Base-by-base conservation (phyloP, 495 filamentous ascomycete genomes). In the Hypoxylon fuscum region DNA sequence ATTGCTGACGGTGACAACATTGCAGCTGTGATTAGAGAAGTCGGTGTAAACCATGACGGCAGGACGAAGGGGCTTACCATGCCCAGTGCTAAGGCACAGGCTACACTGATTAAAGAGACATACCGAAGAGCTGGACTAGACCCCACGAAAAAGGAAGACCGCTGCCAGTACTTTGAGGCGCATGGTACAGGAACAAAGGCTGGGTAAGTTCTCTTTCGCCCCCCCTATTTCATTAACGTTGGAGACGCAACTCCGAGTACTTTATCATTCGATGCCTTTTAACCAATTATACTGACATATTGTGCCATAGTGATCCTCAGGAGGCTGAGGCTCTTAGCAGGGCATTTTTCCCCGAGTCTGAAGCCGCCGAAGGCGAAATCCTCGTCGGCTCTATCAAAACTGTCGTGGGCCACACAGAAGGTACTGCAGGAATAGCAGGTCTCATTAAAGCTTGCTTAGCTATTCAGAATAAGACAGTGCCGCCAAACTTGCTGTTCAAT, bases 321-420 rank as follows among this genome's bases (percentile, higher is more conserved):
- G 83, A 88, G 56, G 64, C 74, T 0, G 62, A 62, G 4, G 82
- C 83, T 0, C 78, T 83, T 15, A 64, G 53, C 18, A 63, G 49
- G 21, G 72, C 59, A 5, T 74, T 77, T 32, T 64, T 70, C 21
- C 58, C 40, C 14, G 11, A 47, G 35, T 38, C 35, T 15, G 35
- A 38, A 4, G 35, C 35, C 11, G 35, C 35, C 4, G 35, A 38
- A 15, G 35, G 35, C 2, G 52, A 55, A 60, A 69, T 68, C 58
- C 69, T 70, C 38, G 72, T 87, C 25, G 84, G 83, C 2, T 78
- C 77, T 0, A 69, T 85, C 7, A 87, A 87, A 52, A 75, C 76
- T 0, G 79, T 82, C 20, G 70, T 85, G 9, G 81, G 84, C 0
- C 85, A 87, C 57, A 45, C 72, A 0, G 84, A 86, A 60, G 81